Evolutionary conservation across 495 filamentous ascomycete species (phyloP), one percentile per base, ranked within the genome.

Genomic region (Aspergillus carlsbadensis): DNA sequence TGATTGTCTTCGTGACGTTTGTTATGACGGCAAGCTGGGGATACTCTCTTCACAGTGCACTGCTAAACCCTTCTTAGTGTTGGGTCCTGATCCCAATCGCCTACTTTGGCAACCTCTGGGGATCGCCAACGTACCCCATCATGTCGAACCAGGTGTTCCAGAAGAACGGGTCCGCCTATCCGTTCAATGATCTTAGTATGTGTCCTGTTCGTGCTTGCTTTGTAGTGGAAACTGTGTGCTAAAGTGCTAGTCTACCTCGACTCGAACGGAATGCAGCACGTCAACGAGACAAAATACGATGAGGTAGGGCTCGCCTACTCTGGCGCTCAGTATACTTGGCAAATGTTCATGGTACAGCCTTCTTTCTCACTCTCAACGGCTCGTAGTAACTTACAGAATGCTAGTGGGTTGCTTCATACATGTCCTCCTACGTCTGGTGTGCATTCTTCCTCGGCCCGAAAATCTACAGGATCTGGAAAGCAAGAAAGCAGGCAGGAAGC

Each of bases 81-180:
- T 84, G 81, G 81, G 63, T 84, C 44, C 65, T 83, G 5, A 59
- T 84, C 10, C 81, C 81, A 13, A 75, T 77, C 21, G 78, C 80
- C 7, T 81, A 83, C 64, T 84, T 73, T 68, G 81, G 81, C 13
- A 71, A 70, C 5, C 59, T 83, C 6, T 49, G 45, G 45, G 78
- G 77, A 5, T 66, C 67, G n/a, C 83, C 74, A 57, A 70, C 76
- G 13, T 69, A 80, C 58, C 70, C 71, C 20, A 62, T 84, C 18
- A 82, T 82, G 79, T 80, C 80, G 8, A 85, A 85, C 55, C 70
- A 67, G 35, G 66, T 82, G 10, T 75, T 80, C 41, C 65, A 74
- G 44, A 71, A 67, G 8, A 81, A 80, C 58, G 82, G 81, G 6
- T 76, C 71, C 0, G 59, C 14, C 3, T 85, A 85, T 53, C 81